Percentiles rank a stretch among this genome's conserved stretches.
These are phyloP conservation scores for Macaranga tanarius DNA, from an alignment of 441 rosid species.

Conservation along the genomic window DNA sequence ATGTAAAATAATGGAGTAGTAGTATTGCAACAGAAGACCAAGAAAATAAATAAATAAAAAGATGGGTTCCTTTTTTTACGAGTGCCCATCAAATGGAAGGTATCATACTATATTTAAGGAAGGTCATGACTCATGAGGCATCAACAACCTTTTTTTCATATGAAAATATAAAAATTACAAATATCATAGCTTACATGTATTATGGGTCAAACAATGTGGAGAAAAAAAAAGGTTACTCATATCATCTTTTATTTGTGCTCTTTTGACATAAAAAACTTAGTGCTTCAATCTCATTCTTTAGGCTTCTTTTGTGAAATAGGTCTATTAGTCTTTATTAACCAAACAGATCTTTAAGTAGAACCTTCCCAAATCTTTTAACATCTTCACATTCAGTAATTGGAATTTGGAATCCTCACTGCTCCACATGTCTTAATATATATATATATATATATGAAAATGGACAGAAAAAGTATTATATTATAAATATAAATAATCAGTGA, in stretches of 20 bases:
- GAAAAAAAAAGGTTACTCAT: no score
- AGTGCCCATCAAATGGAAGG: neutral
- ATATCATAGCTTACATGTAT: neutral
- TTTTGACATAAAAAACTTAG: no score
- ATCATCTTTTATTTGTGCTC: neutral
- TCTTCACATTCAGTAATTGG: neutral
- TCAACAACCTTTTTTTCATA: neutral
- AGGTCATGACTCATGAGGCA: neutral
- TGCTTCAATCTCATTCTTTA: neutral
- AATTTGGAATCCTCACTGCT: neutral
- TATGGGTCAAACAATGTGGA: neutral
- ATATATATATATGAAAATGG: no score
- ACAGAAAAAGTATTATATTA: no score
- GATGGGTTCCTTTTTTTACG: neutral
- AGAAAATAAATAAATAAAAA: neutral
- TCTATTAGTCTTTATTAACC: neutral
- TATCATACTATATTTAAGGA: neutral
- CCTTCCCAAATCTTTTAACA: neutral
- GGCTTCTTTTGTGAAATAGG: neutral
- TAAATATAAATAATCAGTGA: no score
- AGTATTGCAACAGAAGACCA: neutral
- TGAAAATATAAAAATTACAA: neutral
- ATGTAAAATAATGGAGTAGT: no score
- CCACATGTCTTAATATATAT: no score
- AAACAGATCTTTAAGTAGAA: neutral